Evolutionary conservation across 495 filamentous ascomycete genomes (phyloP).

Genomic region (Trichoderma reesei): DNA sequence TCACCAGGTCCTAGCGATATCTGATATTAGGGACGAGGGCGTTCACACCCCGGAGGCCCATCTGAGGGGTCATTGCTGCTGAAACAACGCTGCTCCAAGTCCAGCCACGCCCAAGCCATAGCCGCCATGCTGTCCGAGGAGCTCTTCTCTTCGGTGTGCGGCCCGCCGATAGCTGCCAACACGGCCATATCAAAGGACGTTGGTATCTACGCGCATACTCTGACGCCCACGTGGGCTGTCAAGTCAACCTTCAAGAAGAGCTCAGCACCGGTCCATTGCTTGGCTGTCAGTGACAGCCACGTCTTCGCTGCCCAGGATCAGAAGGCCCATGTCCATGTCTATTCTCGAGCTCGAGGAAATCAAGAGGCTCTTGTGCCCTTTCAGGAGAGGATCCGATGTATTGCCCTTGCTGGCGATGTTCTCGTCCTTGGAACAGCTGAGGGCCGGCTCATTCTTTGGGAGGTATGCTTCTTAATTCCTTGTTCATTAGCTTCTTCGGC

Average conservation of each 20-base stretch:
- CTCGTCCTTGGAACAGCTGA: constrained; percentile 78
- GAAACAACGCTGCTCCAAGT: not conserved
- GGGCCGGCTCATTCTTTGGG: constrained; percentile 84
- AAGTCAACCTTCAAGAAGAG: constrained; percentile 86
- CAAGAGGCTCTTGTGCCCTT: constrained; percentile 83
- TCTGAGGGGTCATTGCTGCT: not conserved
- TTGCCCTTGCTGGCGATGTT: constrained; percentile 54
- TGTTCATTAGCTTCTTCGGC: too few species aligned
- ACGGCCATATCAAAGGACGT: constrained; percentile 63
- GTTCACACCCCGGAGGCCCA: not conserved
- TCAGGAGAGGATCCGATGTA: constrained; percentile 69
- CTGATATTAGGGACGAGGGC: not conserved
- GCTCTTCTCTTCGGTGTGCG: constrained; percentile 65
- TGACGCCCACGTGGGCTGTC: constrained; percentile 61
- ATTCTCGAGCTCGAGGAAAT: constrained; percentile 69
- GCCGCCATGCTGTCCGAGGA: constrained; percentile 67
- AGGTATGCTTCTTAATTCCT: constrained; percentile 48
- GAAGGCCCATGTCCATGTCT: constrained; percentile 88
- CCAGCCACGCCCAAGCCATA: not conserved
- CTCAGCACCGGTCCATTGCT: constrained; percentile 62
- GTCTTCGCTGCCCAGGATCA: constrained; percentile 84
- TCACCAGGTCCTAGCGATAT: not conserved
- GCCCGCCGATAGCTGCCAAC: constrained; percentile 52
- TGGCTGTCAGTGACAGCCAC: constrained; percentile 75
- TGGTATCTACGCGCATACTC: constrained; percentile 74